Evolutionary conservation across 1,284 basidiomycete species (phyloP), one percentile per base, ranked within the genome.

Genomic region (Heterobasidion annosum): DNA sequence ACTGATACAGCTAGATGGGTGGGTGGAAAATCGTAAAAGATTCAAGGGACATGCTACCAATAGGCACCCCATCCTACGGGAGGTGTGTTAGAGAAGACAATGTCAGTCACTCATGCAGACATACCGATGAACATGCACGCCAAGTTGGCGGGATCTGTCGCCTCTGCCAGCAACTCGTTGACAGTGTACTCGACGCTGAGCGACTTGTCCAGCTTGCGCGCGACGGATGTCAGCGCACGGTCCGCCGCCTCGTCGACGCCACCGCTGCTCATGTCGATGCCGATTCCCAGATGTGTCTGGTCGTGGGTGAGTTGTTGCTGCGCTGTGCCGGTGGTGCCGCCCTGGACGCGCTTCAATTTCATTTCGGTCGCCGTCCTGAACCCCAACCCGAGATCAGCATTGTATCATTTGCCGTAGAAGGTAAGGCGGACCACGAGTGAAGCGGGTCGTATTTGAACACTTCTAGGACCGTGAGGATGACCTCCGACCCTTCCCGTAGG

Each of bases 391-490:
- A 49, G 43, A 53, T 12, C 19, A 34, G 15, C 48, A 47, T 34
- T 42, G 19, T 56, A 18, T 50, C 53, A 18, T 19, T 8, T n/a
- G 12, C 16, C 10, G 35, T 47, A 10, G 44, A 34, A 32, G 55
- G 25, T 12, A 50, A 34, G 18, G 67, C 79, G 54, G 56, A 86
- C 96, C 96, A 99, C 19, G 84, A 88, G 63, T 97, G 91, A 12
- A 99, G 77, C 0, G 97, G 96, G 69, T 99, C 96, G 65, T 98
- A 85, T 67, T 92, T 93, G 81, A 98, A 97, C 10, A 98, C 96
- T 65, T 98, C 95, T 40, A 99, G 78, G 0, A 99, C 88, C 1
- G 95, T 98, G 76, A 96, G 82, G 64, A 99, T 88, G 46, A 96
- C 82, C 54, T 88, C 87, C 0, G 91, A 90, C 8, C 86, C 83